phyloP scores from a whole-genome alignment of 2,329 filamentous ascomycete genomes.

The Talaromyces rugulosus region DNA sequence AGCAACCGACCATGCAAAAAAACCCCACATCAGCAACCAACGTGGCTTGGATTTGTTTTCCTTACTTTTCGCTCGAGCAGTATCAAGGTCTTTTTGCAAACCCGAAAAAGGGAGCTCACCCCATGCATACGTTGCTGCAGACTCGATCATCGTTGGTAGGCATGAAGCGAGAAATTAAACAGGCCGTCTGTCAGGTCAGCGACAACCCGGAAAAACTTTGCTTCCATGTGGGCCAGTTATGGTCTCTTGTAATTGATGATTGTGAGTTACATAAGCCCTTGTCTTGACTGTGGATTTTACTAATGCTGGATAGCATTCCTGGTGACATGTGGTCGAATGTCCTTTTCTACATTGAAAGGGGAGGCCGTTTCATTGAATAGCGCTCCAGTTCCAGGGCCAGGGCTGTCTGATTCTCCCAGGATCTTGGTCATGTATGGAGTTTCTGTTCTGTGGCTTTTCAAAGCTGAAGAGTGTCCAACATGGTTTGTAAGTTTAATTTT shows the following conservation, averaged over 20 bases:
- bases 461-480: not conserved
- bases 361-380: not conserved
- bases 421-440: not conserved
- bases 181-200: not conserved
- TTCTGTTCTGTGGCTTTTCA: not conserved
- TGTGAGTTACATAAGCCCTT: not conserved
- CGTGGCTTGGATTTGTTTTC: not conserved
- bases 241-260: not conserved
- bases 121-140: not conserved
- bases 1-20: not conserved
- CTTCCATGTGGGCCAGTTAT: not conserved
- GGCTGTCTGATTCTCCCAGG: not conserved
- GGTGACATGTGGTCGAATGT: not conserved
- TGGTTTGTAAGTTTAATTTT: not conserved
- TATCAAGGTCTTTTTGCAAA: not conserved
- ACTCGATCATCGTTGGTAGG: not conserved
- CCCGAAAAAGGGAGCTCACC: not conserved
- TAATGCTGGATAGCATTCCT: not conserved
- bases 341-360: not conserved
- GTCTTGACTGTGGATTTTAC: not conserved
- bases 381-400: not conserved
- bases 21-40: not conserved
- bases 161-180: not conserved
- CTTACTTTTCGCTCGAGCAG: not conserved
- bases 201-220: not conserved